Base-by-base conservation (phyloP, 768 basidiomycete species). In the Tricholoma sp. region DNA sequence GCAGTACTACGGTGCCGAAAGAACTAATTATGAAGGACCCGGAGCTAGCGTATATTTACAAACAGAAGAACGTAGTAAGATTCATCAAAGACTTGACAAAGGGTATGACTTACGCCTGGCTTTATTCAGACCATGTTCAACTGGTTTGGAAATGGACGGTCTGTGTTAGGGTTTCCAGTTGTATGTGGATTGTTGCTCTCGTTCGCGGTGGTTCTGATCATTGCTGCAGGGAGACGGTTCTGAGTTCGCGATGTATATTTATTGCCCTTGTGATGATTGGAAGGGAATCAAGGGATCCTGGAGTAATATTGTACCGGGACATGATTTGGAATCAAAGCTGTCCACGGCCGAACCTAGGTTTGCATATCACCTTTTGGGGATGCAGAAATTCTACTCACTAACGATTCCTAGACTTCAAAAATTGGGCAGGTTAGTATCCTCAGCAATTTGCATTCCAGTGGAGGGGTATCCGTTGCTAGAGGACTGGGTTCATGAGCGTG, bases 401-500 rank as follows among this genome's bases (percentile, higher is more conserved):
- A 48, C 8, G 13, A 42, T 42, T 4, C 37, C 1, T 18, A 80
- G 78, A 52, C 59, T 78, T 32, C 62, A 59, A 20, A 75, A 73
- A 59, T 58, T 82, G 34, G 69, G 69, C 15, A 59, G 71, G 56
- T 57, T 78, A 32, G 71, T 69, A 6, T 55, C 66, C 8, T 54
- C 71, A 3, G 68, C 73, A 6, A 58, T 66, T n/a, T 73, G 76
- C 36, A 59, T 75, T 4, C 68, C 70, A 1, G 67, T 79, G 2
- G 68, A 70, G 32, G 67, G 73, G 18, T 67, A 76, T n/a, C 58
- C 67, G 1, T 68, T 71, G 13, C 61, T 80, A 24, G 77, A 80
- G 39, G 73, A 78, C 28, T 83, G 81, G 82, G 75, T 78, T 1
- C 78, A 82, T 57, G 63, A 64, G 18, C 68, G 64, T 32, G 79